Evolutionary conservation across 306 rosid genomes (phyloP).

Genomic region (Gillenia trifoliata): DNA sequence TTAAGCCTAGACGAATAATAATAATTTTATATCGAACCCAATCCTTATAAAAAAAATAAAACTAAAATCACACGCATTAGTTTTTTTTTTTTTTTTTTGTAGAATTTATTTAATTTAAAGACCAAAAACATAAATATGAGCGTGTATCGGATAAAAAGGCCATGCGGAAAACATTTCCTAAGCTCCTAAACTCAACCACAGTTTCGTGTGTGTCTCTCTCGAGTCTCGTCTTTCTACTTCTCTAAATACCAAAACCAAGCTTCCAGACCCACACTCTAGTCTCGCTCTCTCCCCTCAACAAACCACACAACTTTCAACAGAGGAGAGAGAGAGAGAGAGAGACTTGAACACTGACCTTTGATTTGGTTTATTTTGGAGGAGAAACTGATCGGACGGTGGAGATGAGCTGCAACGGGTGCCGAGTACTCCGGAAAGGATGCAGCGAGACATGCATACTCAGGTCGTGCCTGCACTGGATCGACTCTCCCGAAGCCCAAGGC

Average conservation of each 20-base stretch:
- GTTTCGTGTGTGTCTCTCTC: neutral
- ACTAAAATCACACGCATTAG: no score
- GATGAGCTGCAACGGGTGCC: slow-evolving; percentile 84
- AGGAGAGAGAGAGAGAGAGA: neutral
- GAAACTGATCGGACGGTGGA: neutral
- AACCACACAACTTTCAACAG: neutral
- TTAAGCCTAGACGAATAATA: no score
- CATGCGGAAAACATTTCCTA: neutral
- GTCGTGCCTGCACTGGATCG: slow-evolving; percentile 56
- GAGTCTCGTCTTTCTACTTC: neutral
- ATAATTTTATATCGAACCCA: no score
- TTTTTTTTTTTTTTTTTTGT: no score
- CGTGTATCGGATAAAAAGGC: neutral
- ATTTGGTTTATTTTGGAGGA: neutral
- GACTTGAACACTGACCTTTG: neutral
- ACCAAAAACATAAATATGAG: neutral
- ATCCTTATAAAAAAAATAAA: no score
- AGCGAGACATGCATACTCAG: slow-evolving; percentile 48
- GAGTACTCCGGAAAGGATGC: slow-evolving; percentile 70
- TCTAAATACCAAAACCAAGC: neutral
- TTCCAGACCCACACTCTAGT: neutral
- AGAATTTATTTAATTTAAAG: no score
- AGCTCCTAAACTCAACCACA: slow-evolving; percentile 10
- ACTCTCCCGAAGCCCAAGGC: slow-evolving; percentile 53
- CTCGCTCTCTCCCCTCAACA: neutral